Conservation (phyloP, 352 stramenopile genomes). For the Globisporangium takayamanum region DNA sequence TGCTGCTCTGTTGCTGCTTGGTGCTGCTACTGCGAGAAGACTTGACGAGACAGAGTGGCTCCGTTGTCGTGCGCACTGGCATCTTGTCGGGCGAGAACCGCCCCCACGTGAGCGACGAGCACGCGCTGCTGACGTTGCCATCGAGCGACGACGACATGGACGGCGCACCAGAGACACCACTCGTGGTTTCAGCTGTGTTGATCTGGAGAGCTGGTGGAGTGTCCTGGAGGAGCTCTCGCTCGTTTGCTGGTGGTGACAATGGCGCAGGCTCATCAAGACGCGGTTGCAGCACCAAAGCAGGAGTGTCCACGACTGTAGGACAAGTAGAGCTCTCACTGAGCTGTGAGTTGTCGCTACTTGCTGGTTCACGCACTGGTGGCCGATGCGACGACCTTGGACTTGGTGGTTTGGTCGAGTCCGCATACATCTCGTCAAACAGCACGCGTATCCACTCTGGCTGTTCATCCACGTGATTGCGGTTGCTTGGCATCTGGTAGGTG, state of each 20-base stretch:
- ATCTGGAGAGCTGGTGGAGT: not conserved
- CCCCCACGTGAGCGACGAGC: conserved; percentile 26
- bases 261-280: too few species aligned
- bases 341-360: not conserved
- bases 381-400: not conserved
- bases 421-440: conserved; percentile 1
- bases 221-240: not conserved
- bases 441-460: conserved; percentile 7
- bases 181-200: too few species aligned
- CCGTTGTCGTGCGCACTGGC: conserved; percentile 15
- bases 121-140: conserved; percentile 3
- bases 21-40: not conserved
- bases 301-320: too few species aligned
- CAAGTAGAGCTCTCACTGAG: not conserved
- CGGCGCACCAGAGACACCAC: not conserved
- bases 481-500: not conserved
- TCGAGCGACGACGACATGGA: conserved; percentile 1
- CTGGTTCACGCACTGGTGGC: not conserved
- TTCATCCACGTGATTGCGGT: not conserved
- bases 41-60: conserved; percentile 5
- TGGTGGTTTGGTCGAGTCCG: not conserved
- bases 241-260: not conserved
- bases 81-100: conserved; percentile 50
- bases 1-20: not conserved
- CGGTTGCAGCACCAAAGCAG: not conserved